Base-by-base conservation (phyloP, 2,329 filamentous ascomycete species). In the Neoscytalidium dimidiatum region DNA sequence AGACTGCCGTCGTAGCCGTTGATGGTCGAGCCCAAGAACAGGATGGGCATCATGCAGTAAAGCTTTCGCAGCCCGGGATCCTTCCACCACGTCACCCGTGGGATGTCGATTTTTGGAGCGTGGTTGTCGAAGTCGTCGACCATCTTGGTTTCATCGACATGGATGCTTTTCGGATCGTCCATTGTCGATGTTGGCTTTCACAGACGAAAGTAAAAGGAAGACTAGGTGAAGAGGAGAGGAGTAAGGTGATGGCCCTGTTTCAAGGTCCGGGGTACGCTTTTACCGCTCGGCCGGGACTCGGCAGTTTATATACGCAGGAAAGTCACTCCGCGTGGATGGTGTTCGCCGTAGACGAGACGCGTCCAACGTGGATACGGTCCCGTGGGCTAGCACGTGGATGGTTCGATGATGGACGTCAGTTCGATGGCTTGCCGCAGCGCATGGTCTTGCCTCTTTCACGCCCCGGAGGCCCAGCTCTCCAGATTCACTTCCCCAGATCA, bases 1-100 rank as follows among this genome's bases (percentile, higher is more conserved):
- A 83, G 70, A 11, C 78, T 80, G 14, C 81, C 80, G 69, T 83
- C 81, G 66, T 82, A 83, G 31, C 81, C 81, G 67, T 82, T 82
- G 68, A 82, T 80, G 66, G 61, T 63, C n/a, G 61, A 53, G 4
- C 44, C 64, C 23, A 72, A 72, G 26, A 76, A 66, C 23, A 75
- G 71, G 21, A 76, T 71, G 66, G 74, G 72, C 66, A 72, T 72
- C 67, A 75, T 66, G 43, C 69, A 69, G 70, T 76, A 75, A 19
- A 66, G 73, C 65, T 67, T 73, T 51, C 74, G 64, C 57, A 76
- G 61, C 14, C 69, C 71, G 4, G 72, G 64, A 41, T 75, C 72
- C 26, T 69, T 71, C 65, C 72, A 75, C 73, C 73, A 75, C 14
- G 72, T 75, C 38, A 75, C 73, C 52, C 68, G 68, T 23, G 74